These are phyloP conservation scores for Geosmithia flava DNA, from an alignment of 2,329 filamentous ascomycete genomes.

Conservation along the genomic window DNA sequence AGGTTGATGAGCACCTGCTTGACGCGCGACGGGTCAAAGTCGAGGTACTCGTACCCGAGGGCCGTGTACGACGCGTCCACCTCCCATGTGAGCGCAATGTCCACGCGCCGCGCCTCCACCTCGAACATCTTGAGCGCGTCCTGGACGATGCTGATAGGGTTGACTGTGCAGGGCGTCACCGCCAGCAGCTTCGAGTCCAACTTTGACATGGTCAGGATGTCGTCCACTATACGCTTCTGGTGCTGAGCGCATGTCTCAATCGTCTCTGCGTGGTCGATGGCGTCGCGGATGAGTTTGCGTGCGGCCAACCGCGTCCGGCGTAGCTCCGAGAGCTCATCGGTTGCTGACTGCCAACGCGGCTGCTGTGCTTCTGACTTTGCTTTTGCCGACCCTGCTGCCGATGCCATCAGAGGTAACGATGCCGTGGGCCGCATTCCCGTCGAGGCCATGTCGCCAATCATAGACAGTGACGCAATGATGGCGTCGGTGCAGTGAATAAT, in stretches of 20 bases:
- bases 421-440: slow-evolving; percentile 2
- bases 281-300: slow-evolving; percentile 38
- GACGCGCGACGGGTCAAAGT: slow-evolving; percentile 60
- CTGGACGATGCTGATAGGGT: slow-evolving; percentile 54
- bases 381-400: slow-evolving; percentile 3
- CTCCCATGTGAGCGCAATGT: slow-evolving; percentile 53
- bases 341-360: neutral
- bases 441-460: slow-evolving; percentile 24
- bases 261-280: slow-evolving; percentile 63
- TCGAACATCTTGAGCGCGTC: slow-evolving; percentile 68
- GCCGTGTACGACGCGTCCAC: slow-evolving; percentile 49
- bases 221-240: slow-evolving; percentile 69
- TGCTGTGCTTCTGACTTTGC: neutral
- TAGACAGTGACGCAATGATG: slow-evolving; percentile 40
- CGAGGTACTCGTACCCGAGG: slow-evolving; percentile 50
- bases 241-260: slow-evolving; percentile 69
- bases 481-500: slow-evolving; percentile 66
- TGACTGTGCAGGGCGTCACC: slow-evolving; percentile 57
- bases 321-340: neutral
- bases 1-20: slow-evolving; percentile 73
- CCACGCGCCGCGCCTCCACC: slow-evolving; percentile 56
- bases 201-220: slow-evolving; percentile 62
- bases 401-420: slow-evolving; percentile 11
- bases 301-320: slow-evolving; percentile 14
- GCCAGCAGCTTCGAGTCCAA: slow-evolving; percentile 64